Evolutionary conservation across 106 monocot genomes (phyloP).

Genomic region (Xerophyta viscosa): DNA sequence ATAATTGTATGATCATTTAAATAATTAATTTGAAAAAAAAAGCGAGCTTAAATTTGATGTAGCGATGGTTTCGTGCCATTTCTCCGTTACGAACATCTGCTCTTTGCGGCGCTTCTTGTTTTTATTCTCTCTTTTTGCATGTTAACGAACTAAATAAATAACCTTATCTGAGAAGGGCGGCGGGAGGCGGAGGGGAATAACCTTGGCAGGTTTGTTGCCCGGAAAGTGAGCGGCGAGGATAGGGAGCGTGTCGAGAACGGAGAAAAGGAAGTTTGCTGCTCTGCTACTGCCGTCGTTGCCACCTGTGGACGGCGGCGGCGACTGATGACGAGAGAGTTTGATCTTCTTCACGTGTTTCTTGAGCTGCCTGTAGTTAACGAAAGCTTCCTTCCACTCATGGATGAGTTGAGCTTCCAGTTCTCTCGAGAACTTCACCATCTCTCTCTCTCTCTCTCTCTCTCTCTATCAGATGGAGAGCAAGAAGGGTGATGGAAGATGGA

Average conservation of each 20-base stretch:
- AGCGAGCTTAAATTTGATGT: too few species aligned
- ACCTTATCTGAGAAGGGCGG: too few species aligned
- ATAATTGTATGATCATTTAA: too few species aligned
- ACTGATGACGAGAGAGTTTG: slow-evolving; percentile 40
- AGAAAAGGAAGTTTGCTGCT: slow-evolving; percentile 41
- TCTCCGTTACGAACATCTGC: too few species aligned
- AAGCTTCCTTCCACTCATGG: slow-evolving; percentile 95
- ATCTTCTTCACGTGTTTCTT: slow-evolving; percentile 94
- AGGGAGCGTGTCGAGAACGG: slow-evolving; percentile 44
- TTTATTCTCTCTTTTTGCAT: too few species aligned
- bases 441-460: slow-evolving; percentile 2
- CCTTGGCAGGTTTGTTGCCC: not conserved
- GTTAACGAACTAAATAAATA: too few species aligned
- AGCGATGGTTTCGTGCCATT: too few species aligned
- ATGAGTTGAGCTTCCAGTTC: slow-evolving; percentile 91
- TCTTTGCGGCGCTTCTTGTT: too few species aligned
- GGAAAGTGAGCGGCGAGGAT: slow-evolving; percentile 16
- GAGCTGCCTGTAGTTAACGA: slow-evolving; percentile 85
- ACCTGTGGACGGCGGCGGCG: slow-evolving; percentile 1
- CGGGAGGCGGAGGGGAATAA: too few species aligned
- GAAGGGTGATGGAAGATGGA: too few species aligned
- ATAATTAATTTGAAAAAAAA: too few species aligned
- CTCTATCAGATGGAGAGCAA: not conserved
- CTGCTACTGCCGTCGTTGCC: not conserved
- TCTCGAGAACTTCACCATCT: slow-evolving; percentile 88